Percentiles rank a stretch among this genome's conserved stretches.
These are phyloP conservation scores for Anastatica hierochuntica DNA, from an alignment of 345 rosid genomes.

Conservation along the genomic window DNA sequence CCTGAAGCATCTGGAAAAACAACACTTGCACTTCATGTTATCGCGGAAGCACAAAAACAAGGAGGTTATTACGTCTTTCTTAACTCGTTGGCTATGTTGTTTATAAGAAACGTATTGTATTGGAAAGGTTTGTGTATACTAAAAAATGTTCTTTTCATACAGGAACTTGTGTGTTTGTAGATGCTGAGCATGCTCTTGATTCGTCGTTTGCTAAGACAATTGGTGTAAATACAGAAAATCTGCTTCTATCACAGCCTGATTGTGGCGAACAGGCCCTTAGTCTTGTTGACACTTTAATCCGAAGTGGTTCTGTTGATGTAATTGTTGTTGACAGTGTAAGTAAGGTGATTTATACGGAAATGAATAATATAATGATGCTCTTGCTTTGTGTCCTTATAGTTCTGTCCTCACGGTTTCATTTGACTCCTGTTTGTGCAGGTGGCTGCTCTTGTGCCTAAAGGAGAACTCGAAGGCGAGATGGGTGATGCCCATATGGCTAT, in stretches of 20 bases:
- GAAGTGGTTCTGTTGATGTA: slow-evolving; percentile 95
- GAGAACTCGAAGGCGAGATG: slow-evolving; percentile 99
- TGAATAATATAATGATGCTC: neutral
- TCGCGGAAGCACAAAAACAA: slow-evolving; percentile 94
- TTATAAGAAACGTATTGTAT: neutral
- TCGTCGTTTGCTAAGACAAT: slow-evolving; percentile 68
- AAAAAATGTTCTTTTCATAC: neutral
- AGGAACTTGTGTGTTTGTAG: slow-evolving; percentile 91
- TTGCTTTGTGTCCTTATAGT: neutral
- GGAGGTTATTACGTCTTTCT: slow-evolving; percentile 54
- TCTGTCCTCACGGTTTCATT: neutral
- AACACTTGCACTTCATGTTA: slow-evolving; percentile 88
- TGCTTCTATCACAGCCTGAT: slow-evolving; percentile 95
- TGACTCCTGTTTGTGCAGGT: slow-evolving; percentile 40
- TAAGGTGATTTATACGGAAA: slow-evolving; percentile 14
- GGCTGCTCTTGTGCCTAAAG: slow-evolving; percentile 98
- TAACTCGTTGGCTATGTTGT: neutral
- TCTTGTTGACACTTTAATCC: slow-evolving; percentile 81
- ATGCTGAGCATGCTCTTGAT: slow-evolving; percentile 99
- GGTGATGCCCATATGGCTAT: slow-evolving; percentile 99
- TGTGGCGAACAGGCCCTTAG: slow-evolving; percentile 98
- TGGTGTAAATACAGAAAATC: slow-evolving; percentile 85
- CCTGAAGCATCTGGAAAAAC: slow-evolving; percentile 99
- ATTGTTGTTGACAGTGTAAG: slow-evolving; percentile 98
- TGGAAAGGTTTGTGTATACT: neutral